Base-by-base conservation (phyloP, 768 basidiomycete genomes). In the Suillus subluteus region DNA sequence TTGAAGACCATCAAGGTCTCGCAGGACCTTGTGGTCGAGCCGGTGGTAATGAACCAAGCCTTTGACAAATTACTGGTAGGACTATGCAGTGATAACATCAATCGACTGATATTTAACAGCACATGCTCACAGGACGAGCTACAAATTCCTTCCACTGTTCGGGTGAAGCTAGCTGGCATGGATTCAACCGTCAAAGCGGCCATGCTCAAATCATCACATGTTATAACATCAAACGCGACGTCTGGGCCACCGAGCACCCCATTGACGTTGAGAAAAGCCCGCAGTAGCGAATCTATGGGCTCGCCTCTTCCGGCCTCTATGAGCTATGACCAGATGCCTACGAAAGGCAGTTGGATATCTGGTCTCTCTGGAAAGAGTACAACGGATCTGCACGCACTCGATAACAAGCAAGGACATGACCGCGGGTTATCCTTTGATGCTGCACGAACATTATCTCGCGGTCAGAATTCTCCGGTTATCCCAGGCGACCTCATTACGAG, bases 171-270 rank as follows among this genome's bases (percentile, higher is more conserved):
- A 21, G 82, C 83, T 58, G 88, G 87, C 18, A 93, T 97, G 86
- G 93, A 96, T 65, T 80, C 89, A 0, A 88, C 90, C 1, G 91
- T 97, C 61, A 97, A 97, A 75, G 94, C 92, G 6, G 92, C 92
- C 15, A 96, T 97, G 92, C 81, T 97, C 65, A 94, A 92, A 74
- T 94, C 93, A 0, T 94, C 94, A 1, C 88, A 90, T 38, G 84
- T 86, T 35, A 80, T 92, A 75, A 79, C 83, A 23, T 76, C 81
- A 9, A 82, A 78, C 66, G 80, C 80, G 37, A 72, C 75, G 32
- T 69, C 78, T 35, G 73, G 55, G 41, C 71, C 76, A 56, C 84
- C 86, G 3, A 69, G 74, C 21, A 85, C 87, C 5, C 86, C 90
- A 35, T 84, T 84, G 58, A 79, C 85, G 23, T 76, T 94, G 41